Evolutionary conservation across 2,329 filamentous ascomycete species (phyloP).

Genomic region (Colletotrichum sp.): DNA sequence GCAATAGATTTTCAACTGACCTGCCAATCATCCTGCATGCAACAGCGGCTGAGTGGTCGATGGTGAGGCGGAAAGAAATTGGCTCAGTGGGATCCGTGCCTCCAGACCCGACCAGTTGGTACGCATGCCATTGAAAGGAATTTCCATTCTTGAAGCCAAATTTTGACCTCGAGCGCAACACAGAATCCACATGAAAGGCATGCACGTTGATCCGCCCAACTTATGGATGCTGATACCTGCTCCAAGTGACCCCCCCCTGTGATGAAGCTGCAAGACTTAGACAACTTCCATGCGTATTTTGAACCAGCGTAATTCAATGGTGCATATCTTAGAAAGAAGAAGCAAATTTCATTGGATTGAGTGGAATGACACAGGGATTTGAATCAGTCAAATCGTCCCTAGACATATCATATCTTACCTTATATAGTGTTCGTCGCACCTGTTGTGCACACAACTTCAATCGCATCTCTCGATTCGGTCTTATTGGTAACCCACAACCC

Average conservation of each 20-base stretch:
- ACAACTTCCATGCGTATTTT: not conserved
- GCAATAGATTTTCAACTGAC: not conserved
- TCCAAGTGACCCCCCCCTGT: fast-evolving
- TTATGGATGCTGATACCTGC: not conserved
- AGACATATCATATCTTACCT: not conserved
- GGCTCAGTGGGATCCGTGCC: fast-evolving
- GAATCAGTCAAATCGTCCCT: not conserved
- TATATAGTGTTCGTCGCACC: not conserved
- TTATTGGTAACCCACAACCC: not conserved
- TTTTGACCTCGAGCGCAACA: fast-evolving
- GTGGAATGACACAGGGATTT: fast-evolving
- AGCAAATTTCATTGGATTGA: not conserved
- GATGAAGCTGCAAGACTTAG: not conserved
- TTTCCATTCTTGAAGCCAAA: not conserved
- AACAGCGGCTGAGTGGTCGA: not conserved
- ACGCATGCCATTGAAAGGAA: not conserved
- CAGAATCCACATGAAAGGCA: fast-evolving
- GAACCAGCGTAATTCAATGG: not conserved
- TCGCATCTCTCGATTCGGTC: not conserved
- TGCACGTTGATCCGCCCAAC: not conserved
- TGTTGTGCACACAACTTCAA: not conserved
- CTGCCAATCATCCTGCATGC: not conserved
- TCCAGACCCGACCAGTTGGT: not conserved
- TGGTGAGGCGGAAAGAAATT: not conserved
- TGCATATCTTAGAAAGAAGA: not conserved